Evolutionary conservation across 2,329 filamentous ascomycete genomes (phyloP), one percentile per base, ranked within the genome.

Genomic region (Pseudocercospora vitis): DNA sequence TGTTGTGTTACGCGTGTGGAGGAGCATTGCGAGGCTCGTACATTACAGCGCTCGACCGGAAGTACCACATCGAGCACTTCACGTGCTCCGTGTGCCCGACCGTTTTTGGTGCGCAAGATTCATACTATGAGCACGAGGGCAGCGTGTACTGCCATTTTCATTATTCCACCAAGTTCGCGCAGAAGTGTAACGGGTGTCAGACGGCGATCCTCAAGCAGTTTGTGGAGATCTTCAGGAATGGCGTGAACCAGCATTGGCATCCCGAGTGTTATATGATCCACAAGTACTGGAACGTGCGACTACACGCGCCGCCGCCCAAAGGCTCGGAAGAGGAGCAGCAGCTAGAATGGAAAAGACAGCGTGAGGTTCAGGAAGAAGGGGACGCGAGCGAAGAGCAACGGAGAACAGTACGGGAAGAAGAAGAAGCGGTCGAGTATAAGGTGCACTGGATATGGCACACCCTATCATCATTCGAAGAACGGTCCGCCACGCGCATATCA

Each of bases 221-320:
- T 71, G 94, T 99, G 57, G 94, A 99, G 73, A 97, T 99, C 57
- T 99, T 91, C 74, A 87, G 94, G 64, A 97, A 97, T 72, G 92
- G 92, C 1, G 89, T 96, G 70, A 96, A 97, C 69, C 94, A 99
- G 68, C 94, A 99, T 71, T 99, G 94, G 94, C 94, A 99, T 70
- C 94, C 94, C 1, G 94, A 99, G 73, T 99, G 94, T 73, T 99
- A 99, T 74, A 99, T 99, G 94, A 99, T 99, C 59, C 94, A 99
- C 76, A 99, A 99, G 68, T 99, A 97, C 73, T 99, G 94, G 94
- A 99, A 97, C 69, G 94, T 99, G 55, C 86, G 94, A 48, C 78
- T 99, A 31, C 74, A 76, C 57, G 65, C 67, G 2, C 52, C 64
- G n/a, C 60, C 65, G 7, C 71, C 73, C 4, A 71, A 72, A 11